Evolutionary conservation across 2,329 filamentous ascomycete genomes (phyloP), one percentile per base, ranked within the genome.

Genomic region (Chalaropsis thielavioides): DNA sequence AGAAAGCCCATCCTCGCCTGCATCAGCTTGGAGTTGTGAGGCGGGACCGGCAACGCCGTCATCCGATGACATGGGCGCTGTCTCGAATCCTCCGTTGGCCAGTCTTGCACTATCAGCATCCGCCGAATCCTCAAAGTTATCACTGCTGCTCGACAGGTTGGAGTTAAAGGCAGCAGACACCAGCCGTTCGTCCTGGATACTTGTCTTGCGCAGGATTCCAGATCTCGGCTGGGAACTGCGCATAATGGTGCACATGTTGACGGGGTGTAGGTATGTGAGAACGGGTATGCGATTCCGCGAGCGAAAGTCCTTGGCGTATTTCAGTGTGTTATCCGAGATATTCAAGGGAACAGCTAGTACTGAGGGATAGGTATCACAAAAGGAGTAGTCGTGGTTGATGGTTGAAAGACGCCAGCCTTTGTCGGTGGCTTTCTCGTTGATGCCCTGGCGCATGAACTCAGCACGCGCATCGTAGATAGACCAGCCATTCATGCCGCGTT

Each of bases 161-260:
- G 89, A 91, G 62, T 87, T 88, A 75, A 96, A 99, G 65, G 95
- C 97, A 3, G 94, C 90, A 24, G 89, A 87, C 22, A 99, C 86
- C 3, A 99, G 83, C 71, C 91, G 90, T 76, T 99, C 94, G 72
- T 99, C 94, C 73, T 99, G 94, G 40, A 95, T 89, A 71, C 92
- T 97, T 54, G 92, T 85, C 71, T 95, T 94, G 68, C 89, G 85
- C 61, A 88, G 84, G 27, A 97, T 83, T 15, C 94, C 94, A 1
- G 92, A 88, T 66, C 92, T 79, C 0, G 94, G 94, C 73, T 99
- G 94, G 2, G 92, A 95, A 72, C 91, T 95, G 72, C 94, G 83
- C 1, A 92, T 96, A 69, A 99, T 96, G 27, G 92, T 94, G 74
- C 94, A 97, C 73, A 95, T 96, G 73, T 97, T 99, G 71, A 96